Conservation (phyloP, 2,329 filamentous ascomycete genomes). For the Mycogone perniciosa region DNA sequence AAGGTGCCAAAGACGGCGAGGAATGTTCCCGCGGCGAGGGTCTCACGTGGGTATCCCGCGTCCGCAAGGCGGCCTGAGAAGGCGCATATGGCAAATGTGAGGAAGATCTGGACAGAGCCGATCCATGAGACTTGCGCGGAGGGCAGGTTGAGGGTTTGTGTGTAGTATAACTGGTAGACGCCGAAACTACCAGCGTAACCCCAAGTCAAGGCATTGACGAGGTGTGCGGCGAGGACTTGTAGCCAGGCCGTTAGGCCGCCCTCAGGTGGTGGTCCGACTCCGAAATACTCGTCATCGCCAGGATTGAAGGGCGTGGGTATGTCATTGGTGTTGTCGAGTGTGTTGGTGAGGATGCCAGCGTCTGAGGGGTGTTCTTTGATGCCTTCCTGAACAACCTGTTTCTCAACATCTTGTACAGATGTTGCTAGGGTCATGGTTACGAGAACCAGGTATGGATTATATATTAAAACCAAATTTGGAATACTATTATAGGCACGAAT, state of each 20-base stretch:
- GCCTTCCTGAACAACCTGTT: not conserved
- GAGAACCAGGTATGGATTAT: not conserved
- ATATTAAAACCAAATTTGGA: not conserved
- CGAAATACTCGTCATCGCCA: not conserved
- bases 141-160: constrained; percentile 28
- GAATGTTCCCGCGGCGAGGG: constrained; percentile 34
- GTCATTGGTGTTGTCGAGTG: not conserved
- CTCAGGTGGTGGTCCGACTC: constrained; percentile 27
- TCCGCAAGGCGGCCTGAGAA: constrained; percentile 44
- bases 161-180: constrained; percentile 48
- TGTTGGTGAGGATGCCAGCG: not conserved
- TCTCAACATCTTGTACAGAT: not conserved
- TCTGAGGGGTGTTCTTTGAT: not conserved
- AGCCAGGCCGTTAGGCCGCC: constrained; percentile 44
- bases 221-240: constrained; percentile 41
- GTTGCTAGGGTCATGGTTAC: not conserved
- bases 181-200: constrained; percentile 45
- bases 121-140: constrained; percentile 38
- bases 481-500: not conserved
- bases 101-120: constrained; percentile 44
- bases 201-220: constrained; percentile 45
- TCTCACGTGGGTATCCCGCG: constrained; percentile 40
- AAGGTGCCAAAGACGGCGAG: constrained; percentile 42
- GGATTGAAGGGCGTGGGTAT: constrained; percentile 17
- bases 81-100: constrained; percentile 43